Conservation (phyloP, 495 filamentous ascomycete genomes). For the Hyaloscypha finlandica region DNA sequence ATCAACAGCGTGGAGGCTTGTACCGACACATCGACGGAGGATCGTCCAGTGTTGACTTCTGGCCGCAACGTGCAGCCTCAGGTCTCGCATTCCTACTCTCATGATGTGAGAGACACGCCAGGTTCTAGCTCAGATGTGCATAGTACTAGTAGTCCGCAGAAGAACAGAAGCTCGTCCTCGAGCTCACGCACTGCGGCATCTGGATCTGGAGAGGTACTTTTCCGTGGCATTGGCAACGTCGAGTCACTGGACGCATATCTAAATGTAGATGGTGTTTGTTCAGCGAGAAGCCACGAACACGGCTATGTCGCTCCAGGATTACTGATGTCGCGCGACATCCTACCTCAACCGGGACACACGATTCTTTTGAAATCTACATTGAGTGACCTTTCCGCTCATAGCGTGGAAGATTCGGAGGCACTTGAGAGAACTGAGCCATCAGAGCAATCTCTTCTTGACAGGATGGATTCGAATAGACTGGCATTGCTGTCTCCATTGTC, state of each 20-base stretch:
- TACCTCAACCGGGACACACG: too few relatives aligned
- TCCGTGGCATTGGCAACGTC: too few relatives aligned
- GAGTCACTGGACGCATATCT: too few relatives aligned
- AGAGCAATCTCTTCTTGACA: not conserved
- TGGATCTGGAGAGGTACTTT: too few relatives aligned
- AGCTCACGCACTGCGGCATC: too few relatives aligned
- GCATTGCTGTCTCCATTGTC: not conserved
- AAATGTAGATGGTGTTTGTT: too few relatives aligned
- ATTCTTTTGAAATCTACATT: not conserved
- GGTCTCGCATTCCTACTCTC: not conserved
- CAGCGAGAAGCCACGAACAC: too few relatives aligned
- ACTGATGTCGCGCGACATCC: too few relatives aligned
- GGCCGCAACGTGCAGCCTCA: not conserved
- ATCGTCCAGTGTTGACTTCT: not conserved
- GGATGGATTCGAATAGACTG: not conserved
- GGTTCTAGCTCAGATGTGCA: not conserved
- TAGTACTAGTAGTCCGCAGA: not conserved
- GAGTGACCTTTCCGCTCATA: not conserved
- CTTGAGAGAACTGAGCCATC: not conserved
- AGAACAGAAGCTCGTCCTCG: too few relatives aligned
- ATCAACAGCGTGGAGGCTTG: not conserved
- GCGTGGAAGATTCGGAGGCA: not conserved
- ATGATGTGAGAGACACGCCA: not conserved
- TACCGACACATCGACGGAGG: not conserved
- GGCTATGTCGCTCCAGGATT: too few relatives aligned